phyloP scores from a whole-genome alignment of 1,284 basidiomycete species.

The Xerocomus amazonicus region DNA sequence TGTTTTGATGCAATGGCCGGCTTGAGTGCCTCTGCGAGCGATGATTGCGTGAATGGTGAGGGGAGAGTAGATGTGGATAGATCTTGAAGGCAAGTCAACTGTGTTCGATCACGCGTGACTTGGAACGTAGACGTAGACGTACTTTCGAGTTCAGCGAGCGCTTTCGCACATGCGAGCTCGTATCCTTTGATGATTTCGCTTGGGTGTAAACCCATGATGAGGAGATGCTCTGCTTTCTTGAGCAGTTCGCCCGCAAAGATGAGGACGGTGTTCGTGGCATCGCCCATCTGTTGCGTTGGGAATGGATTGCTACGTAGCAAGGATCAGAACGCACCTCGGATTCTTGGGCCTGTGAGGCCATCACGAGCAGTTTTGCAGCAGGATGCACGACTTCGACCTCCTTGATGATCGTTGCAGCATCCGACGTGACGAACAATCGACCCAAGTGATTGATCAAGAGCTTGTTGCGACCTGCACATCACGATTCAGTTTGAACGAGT shows the following conservation, averaged over 20 bases:
- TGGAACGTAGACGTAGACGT: slow-evolving; percentile 38
- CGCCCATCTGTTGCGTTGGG: slow-evolving; percentile 74
- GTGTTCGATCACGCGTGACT: slow-evolving; percentile 1
- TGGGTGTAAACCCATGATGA: slow-evolving; percentile 96
- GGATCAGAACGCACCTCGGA: slow-evolving; percentile 61
- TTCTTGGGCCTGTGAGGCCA: slow-evolving; percentile 97
- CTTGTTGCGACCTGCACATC: slow-evolving; percentile 79
- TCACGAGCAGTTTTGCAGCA: slow-evolving; percentile 94
- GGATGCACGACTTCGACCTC: slow-evolving; percentile 99
- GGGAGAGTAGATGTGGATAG: slow-evolving; percentile 67
- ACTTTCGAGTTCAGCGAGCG: slow-evolving; percentile 89
- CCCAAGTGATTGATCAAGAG: slow-evolving; percentile 96
- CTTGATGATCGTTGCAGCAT: slow-evolving; percentile 98
- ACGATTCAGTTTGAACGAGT: slow-evolving; percentile 5
- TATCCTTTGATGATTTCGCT: slow-evolving; percentile 94
- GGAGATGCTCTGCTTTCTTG: slow-evolving; percentile 89
- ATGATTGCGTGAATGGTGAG: slow-evolving; percentile 73
- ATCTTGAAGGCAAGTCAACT: slow-evolving; percentile 38
- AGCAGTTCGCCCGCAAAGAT: slow-evolving; percentile 96
- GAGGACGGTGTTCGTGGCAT: slow-evolving; percentile 93
- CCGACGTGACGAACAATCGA: slow-evolving; percentile 94
- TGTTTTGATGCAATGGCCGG: slow-evolving; percentile 97
- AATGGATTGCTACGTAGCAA: background rate
- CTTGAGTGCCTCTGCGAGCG: slow-evolving; percentile 79
- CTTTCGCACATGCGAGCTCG: slow-evolving; percentile 88